Evolutionary conservation across 257 asterid species (phyloP).

Genomic region (Primulina huaijiensis): DNA sequence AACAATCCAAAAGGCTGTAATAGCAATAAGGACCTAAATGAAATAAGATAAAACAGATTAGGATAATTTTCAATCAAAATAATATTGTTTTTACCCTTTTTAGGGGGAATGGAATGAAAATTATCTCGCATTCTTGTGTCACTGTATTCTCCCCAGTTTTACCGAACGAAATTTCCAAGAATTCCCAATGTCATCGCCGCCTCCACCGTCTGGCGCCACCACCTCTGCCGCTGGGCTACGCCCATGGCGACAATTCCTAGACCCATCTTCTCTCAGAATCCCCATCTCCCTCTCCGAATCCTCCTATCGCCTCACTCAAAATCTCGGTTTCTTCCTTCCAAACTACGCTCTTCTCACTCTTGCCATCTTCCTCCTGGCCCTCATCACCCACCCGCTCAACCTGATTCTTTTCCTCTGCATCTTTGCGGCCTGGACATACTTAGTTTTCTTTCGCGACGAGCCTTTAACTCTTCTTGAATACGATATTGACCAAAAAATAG

Average conservation of each 20-base stretch:
- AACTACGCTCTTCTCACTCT: slow-evolving; percentile 59
- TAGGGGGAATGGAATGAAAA: too few species aligned
- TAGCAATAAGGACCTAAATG: too few species aligned
- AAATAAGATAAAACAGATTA: too few species aligned
- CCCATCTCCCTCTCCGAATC: slow-evolving; percentile 85
- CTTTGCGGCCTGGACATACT: slow-evolving; percentile 45
- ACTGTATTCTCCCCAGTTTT: neutral
- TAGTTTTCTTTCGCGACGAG: slow-evolving; percentile 45
- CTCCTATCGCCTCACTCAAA: slow-evolving; percentile 63
- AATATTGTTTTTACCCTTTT: too few species aligned
- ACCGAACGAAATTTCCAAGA: neutral
- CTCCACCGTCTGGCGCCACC: slow-evolving; percentile 40
- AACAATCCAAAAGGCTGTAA: too few species aligned
- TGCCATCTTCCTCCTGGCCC: slow-evolving; percentile 53
- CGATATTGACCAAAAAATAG: slow-evolving; percentile 50
- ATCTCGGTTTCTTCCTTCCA: slow-evolving; percentile 64
- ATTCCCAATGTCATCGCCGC: slow-evolving; percentile 29
- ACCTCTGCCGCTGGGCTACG: slow-evolving; percentile 49
- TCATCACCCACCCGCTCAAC: slow-evolving; percentile 61
- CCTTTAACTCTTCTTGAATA: slow-evolving; percentile 50
- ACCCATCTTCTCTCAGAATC: slow-evolving; percentile 54
- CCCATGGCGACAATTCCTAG: slow-evolving; percentile 66
- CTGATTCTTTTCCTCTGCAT: slow-evolving; percentile 62
- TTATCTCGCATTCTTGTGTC: too few species aligned
- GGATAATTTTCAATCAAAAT: too few species aligned